Evolutionary conservation across 768 basidiomycete species (phyloP).

Genomic region (Exsudoporus frostii): DNA sequence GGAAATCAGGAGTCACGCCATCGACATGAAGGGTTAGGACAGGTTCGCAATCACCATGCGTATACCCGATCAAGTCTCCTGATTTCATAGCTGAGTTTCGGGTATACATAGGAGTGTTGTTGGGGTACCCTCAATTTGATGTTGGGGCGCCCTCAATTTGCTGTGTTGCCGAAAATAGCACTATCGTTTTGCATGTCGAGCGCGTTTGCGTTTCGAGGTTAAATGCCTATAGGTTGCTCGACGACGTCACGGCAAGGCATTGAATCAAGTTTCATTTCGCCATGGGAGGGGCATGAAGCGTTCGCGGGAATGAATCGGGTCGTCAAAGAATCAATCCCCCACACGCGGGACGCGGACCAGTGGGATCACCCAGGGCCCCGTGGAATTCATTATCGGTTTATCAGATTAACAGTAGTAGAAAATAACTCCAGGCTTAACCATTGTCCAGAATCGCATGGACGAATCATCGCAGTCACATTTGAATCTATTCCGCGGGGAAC

Average conservation of each 20-base stretch:
- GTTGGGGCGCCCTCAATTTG: not conserved
- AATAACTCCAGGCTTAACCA: not conserved
- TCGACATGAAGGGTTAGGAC: conserved; percentile 6
- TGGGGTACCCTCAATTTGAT: not conserved
- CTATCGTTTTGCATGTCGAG: not conserved
- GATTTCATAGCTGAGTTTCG: conserved; percentile 9
- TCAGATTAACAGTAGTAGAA: too few relatives aligned
- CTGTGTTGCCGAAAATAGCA: conserved; percentile 5
- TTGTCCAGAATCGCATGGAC: not conserved
- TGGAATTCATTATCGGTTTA: not conserved
- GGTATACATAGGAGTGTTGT: not conserved
- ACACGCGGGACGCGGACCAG: not conserved
- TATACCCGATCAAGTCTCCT: not conserved
- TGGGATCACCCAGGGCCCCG: not conserved
- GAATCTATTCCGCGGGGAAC: not conserved
- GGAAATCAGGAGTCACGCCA: conserved; percentile 4
- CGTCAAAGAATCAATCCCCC: not conserved
- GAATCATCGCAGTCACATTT: not conserved
- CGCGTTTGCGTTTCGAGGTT: not conserved
- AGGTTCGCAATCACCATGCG: not conserved
- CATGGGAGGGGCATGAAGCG: not conserved
- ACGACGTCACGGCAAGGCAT: not conserved
- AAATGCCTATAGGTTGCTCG: not conserved
- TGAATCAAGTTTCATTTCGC: not conserved
- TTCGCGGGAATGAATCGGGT: conserved; percentile 24